Base-by-base conservation (phyloP, 2,329 filamentous ascomycete genomes). In the Fusarium ramigenum region DNA sequence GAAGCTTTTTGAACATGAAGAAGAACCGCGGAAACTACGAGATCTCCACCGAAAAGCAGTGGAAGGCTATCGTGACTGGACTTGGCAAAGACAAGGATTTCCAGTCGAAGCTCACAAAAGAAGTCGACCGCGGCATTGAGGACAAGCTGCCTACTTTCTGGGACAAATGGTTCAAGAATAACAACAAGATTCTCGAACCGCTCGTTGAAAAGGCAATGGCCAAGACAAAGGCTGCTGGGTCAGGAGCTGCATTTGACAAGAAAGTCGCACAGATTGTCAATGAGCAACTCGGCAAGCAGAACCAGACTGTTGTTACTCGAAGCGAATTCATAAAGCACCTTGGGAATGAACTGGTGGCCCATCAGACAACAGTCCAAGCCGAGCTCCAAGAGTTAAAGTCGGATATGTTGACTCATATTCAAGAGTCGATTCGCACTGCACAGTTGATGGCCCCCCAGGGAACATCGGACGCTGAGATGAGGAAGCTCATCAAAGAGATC, bases 151-250 rank as follows among this genome's bases (percentile, higher is more conserved):
- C 81, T 2, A 81, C 65, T 42, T 80, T 83, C 8, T 91, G 88
- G 88, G 82, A 86, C 25, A 80, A 82, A 1, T 91, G 88, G 86
- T 77, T 89, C 34, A 81, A 80, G 44, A 83, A 84, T 23, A 91
- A 91, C 77, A 78, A 86, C 19, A 79, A 81, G 56, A 80, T 81
- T 59, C 79, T 84, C 25, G 64, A 77, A 2, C 69, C 78, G 44
- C 72, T 79, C 37, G 68, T 84, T 7, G 77, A 79, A 11, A 77
- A 78, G 11, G 78, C 77, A 11, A 56, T 81, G 39, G 77, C 81
- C 14, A 82, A 83, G 71, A 80, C 84, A 42, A 75, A 82, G 49
- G 72, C 76, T 18, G 76, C 79, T 4, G 78, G 80, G 25, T 80
- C 80, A 19, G 78, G 82, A 18, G 75, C 78, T 5, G 79, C 83